Base-by-base conservation (phyloP, 2,329 filamentous ascomycete species). In the Sordariomycetes sp. region DNA sequence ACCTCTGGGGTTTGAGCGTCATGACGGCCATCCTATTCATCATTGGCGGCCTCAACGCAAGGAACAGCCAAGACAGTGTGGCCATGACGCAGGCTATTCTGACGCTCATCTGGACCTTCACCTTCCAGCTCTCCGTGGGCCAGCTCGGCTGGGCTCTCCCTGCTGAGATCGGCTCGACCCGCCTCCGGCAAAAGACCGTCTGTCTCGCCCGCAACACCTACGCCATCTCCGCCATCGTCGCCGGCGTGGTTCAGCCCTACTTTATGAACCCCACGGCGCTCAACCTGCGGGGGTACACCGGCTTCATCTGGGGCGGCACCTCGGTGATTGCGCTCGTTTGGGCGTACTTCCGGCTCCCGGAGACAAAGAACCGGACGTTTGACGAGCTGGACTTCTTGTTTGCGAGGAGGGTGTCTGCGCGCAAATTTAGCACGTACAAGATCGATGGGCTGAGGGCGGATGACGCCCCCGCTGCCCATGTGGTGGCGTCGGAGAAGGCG, bases 61-160 rank as follows among this genome's bases (percentile, higher is more conserved):
- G 88, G 0, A 83, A 85, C 0, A 73, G 79, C 0, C 64, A 70
- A 0, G 77, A 89, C 64, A 74, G 78, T 4, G 66, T 78, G 36
- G 69, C 81, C 61, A 83, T 79, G 1, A 86, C 87, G 2, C 73
- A 92, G 58, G 89, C 89, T 1, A 94, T 89, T 0, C 89, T 95
- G 70, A 91, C 96, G 86, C 76, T 94, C 36, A 70, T 85, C 58
- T 94, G 87, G 87, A 86, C 90, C 1, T 73, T 94, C 52, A 81
- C 86, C 64, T 96, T 95, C 72, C 89, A 96, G 68, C 76, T 92
- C 53, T 88, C 89, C 0, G 90, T 96, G 54, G 90, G 90, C 45
- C 94, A 50, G 45, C 45, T 50, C 10, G 45, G 45, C 20, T 50
- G 45, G 45, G 45, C 45, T 15, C 59, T 64, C 22, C 62, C 67